Base-by-base conservation (phyloP, 176 grass and related monocot genomes). In the Panicum miliaceum region DNA sequence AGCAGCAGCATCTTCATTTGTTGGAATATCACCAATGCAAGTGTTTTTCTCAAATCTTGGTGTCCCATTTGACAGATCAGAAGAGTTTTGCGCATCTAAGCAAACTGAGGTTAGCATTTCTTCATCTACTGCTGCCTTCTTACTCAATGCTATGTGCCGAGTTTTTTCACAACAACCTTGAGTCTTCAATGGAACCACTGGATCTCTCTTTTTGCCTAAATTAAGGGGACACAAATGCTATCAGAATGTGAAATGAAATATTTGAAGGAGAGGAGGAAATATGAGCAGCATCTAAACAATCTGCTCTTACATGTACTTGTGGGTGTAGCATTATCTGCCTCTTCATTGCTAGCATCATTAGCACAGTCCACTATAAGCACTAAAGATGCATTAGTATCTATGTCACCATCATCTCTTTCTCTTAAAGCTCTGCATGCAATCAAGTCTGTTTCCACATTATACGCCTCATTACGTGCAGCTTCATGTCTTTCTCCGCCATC, bases 241-340 rank as follows among this genome's bases (percentile, higher is more conserved):
- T 81, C 76, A 87, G 18, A 76, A 38, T 59, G 36, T 52, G 3
- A 63, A 60, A 88, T 73, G 77, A 86, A 73, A 70, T 68, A 82
- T 64, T 42, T 43, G 20, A 43, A 64, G 42, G 64, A 53, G 36
- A n/a, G 64, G 9, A 41, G 32, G 50, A 82, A 87, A 26, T 46
- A 23, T n/a, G 54, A n/a, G 36, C 36, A 40, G 36, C 18, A 20
- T 68, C 36, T 68, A 41, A 68, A 68, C 10, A 68, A 68, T 80
- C 46, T 80, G 51, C 46, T 41, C 48, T 80, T 32, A 42, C 61
- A 68, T 37, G 26, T 68, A 68, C 54, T 76, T 69, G 0, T 42
- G 19, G 26, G 42, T 64, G 48, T 26, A 79, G 48, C 22, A 53
- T 62, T 64, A 20, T 52, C 18, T 41, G 64, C 42, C 52, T 48